Conservation (phyloP, 176 grass and related monocot genomes). For the Thinopyrum elongatum region DNA sequence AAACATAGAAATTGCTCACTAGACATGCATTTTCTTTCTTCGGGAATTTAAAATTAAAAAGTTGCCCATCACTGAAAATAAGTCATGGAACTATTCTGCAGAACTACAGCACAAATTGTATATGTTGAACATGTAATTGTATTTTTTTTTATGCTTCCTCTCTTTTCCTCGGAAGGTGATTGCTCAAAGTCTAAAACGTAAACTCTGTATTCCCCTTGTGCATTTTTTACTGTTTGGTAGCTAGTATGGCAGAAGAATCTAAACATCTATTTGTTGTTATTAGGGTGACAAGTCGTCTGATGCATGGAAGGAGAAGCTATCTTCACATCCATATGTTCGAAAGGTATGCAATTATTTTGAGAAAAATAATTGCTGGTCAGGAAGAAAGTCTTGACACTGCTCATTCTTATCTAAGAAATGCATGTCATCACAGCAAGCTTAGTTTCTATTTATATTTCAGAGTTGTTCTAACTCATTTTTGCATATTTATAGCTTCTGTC, state of each 20-base stretch:
- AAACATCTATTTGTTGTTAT: slow-evolving; percentile 37
- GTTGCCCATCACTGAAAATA: not conserved
- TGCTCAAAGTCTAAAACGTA: not conserved
- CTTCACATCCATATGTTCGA: slow-evolving; percentile 67
- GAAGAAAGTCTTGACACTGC: not conserved
- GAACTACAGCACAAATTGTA: not conserved
- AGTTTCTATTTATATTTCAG: slow-evolving; percentile 2
- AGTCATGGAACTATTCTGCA: not conserved
- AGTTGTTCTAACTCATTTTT: slow-evolving; percentile 21
- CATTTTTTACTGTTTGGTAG: not conserved
- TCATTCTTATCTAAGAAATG: slow-evolving; percentile 18
- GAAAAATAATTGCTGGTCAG: not conserved
- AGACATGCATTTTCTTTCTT: not conserved
- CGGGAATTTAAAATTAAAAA: not conserved
- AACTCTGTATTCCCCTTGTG: not conserved
- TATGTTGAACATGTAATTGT: not conserved
- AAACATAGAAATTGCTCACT: not conserved
- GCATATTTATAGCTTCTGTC: slow-evolving; percentile 62
- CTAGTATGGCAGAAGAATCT: slow-evolving; percentile 5
- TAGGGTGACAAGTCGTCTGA: slow-evolving; percentile 46
- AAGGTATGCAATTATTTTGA: slow-evolving; percentile 46
- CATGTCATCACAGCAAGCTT: not conserved
- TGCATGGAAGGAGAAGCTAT: slow-evolving; percentile 74
- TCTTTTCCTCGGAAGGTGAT: not conserved
- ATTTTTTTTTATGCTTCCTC: slow-evolving; percentile 25